Evolutionary conservation across 202 grass and related monocot species (phyloP), one percentile per base, ranked within the genome.

Genomic region (Panicum virgatum): DNA sequence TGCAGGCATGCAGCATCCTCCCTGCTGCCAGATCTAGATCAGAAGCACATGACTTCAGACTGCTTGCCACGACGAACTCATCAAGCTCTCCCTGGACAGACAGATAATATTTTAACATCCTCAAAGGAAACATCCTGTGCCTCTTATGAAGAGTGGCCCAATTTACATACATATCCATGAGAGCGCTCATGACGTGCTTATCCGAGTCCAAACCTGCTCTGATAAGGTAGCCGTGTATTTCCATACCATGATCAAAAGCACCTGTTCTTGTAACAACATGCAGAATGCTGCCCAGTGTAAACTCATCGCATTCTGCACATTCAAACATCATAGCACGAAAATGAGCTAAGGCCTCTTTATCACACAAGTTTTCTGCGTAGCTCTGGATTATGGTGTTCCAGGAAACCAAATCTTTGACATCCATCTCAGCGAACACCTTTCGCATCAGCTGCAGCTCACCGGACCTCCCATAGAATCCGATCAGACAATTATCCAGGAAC

Each of bases 81-180:
- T 90, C 88, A 27, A 90, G 72, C 72, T 80, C 68, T 68, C 85
- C 88, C 19, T 86, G 85, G 7, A 66, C 79, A 18, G 51, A 80
- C 46, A 88, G 11, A 82, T 69, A 86, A 40, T 86, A 79, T 51
- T 53, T 83, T 57, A 93, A 63, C 74, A 90, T 83, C 64, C 60
- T 93, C 83, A 85, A 59, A 66, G 88, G 87, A 61, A 88, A 64
- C 54, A 83, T 47, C n/a, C 11, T 27, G 8, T 47, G 42, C 42
- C 16, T 43, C 53, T 89, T 74, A 61, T 29, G 29, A 48, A 86
- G 54, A 68, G n/a, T 70, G 8, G 34, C 65, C 73, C 22, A 75
- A 37, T 72, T 84, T 59, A 88, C 86, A 75, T 93, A 86, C 91
- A 93, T 88, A 85, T 93, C 91, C 50, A 90, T 81, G 38, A 93